Evolutionary conservation across 2,329 filamentous ascomycete genomes (phyloP).

Genomic region (Fonsecaea multimorphosa): DNA sequence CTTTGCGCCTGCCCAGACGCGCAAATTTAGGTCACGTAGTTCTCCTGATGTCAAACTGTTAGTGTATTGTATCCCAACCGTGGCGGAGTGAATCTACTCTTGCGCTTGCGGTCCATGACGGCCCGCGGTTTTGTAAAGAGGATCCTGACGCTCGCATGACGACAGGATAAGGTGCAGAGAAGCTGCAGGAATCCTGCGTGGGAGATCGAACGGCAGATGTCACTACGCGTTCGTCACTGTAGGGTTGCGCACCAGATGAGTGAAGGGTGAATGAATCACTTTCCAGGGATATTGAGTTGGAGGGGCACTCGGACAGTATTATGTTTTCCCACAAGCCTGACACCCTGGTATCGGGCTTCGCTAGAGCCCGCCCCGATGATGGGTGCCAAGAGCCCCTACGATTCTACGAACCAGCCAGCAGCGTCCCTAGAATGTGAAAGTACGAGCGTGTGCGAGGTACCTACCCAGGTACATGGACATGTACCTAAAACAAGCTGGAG

Average conservation of each 20-base stretch:
- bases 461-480: too few species aligned
- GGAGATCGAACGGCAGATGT: constrained; percentile 19
- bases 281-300: constrained; percentile 7
- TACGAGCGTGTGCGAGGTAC: too few species aligned
- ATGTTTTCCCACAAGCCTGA: constrained; percentile 16
- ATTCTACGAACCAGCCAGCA: background rate
- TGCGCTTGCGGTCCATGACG: constrained; percentile 57
- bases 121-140: constrained; percentile 37
- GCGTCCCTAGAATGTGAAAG: background rate
- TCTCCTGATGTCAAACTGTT: constrained; percentile 68
- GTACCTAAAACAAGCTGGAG: too few species aligned
- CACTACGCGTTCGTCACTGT: constrained; percentile 18
- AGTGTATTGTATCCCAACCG: constrained; percentile 3
- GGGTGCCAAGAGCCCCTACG: constrained; percentile 14
- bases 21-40: constrained; percentile 84
- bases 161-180: constrained; percentile 23
- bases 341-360: constrained; percentile 1
- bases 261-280: constrained; percentile 15
- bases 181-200: constrained; percentile 28
- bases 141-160: constrained; percentile 38
- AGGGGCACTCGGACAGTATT: constrained; percentile 20
- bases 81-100: constrained; percentile 48
- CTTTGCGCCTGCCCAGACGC: constrained; percentile 86
- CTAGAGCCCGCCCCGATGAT: constrained; percentile 19
- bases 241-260: constrained; percentile 1